These are phyloP conservation scores for Geosmithia flava DNA, from an alignment of 2,329 filamentous ascomycete genomes.

Conservation along the genomic window DNA sequence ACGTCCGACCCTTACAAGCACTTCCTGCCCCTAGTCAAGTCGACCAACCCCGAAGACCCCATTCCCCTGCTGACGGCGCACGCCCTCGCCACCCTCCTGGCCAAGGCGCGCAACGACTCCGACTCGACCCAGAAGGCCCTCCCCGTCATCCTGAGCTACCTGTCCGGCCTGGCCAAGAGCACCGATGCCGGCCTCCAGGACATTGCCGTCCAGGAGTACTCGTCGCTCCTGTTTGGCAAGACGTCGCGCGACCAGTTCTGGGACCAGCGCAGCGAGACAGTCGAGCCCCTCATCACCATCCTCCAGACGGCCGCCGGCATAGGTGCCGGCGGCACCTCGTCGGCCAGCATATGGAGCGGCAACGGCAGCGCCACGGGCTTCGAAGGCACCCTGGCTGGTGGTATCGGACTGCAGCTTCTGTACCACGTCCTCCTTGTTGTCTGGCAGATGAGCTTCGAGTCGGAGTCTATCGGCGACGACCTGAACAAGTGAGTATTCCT, in stretches of 20 bases:
- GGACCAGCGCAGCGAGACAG: conserved; percentile 76
- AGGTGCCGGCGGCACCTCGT: conserved; percentile 49
- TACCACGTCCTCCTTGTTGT: conserved; percentile 90
- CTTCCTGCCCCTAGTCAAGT: conserved; percentile 75
- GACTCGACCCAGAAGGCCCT: conserved; percentile 63
- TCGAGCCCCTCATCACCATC: conserved; percentile 72
- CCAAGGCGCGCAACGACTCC: conserved; percentile 49
- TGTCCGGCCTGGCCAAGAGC: conserved; percentile 72
- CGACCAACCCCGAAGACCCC: conserved; percentile 61
- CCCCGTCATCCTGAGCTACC: conserved; percentile 72
- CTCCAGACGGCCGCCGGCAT: conserved; percentile 67
- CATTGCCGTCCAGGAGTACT: conserved; percentile 88
- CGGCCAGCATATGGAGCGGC: conserved; percentile 50
- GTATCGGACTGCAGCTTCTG: conserved; percentile 81
- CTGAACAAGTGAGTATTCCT: conserved; percentile 63
- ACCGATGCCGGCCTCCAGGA: conserved; percentile 86
- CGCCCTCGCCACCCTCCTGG: conserved; percentile 71
- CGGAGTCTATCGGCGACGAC: conserved; percentile 57
- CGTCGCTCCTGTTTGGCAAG: conserved; percentile 64
- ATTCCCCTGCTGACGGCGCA: conserved; percentile 85
- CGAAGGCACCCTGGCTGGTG: conserved; percentile 56
- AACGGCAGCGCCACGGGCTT: conserved; percentile 46
- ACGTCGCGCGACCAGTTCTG: conserved; percentile 76
- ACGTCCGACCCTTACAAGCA: conserved; percentile 70
- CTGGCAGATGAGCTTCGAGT: conserved; percentile 96